A percentile compares a stretch with the other conserved stretches of the same genome.
phyloP scores from a whole-genome alignment of 768 basidiomycete species.

The Galerina sulciceps region DNA sequence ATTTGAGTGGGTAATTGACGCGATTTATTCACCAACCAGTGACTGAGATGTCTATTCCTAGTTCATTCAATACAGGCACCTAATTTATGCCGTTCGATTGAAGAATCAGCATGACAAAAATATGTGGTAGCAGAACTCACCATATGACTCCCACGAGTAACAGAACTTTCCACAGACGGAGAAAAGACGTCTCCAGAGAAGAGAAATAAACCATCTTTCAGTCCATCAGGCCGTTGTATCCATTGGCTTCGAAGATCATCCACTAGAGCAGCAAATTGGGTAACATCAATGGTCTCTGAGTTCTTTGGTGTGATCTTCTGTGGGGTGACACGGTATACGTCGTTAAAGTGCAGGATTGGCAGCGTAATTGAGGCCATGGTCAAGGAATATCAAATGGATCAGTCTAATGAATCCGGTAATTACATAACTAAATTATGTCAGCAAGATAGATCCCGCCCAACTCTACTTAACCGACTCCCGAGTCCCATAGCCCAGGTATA shows the following conservation, averaged over 20 bases:
- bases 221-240: slow-evolving; percentile 48
- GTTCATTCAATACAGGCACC: slow-evolving; percentile 86
- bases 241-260: slow-evolving; percentile 65
- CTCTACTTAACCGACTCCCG: slow-evolving; percentile 12
- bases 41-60: slow-evolving; percentile 80
- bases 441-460: slow-evolving; percentile 17
- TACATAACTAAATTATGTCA: too few relatives aligned
- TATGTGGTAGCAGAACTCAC: slow-evolving; percentile 38
- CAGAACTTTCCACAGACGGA: slow-evolving; percentile 84
- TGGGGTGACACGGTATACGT: slow-evolving; percentile 80
- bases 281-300: slow-evolving; percentile 79
- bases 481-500: slow-evolving; percentile 6
- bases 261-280: slow-evolving; percentile 80
- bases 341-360: slow-evolving; percentile 74
- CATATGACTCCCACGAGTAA: slow-evolving; percentile 92
- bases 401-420: too few relatives aligned
- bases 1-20: not conserved
- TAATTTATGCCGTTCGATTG: slow-evolving; percentile 26
- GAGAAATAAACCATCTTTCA: slow-evolving; percentile 73
- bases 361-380: slow-evolving; percentile 26
- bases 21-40: slow-evolving; percentile 56
- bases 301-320: slow-evolving; percentile 61
- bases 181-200: slow-evolving; percentile 93
- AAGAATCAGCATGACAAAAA: too few relatives aligned
- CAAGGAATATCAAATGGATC: not conserved